Base-by-base conservation (phyloP, 192 early-diverging fungal species). In the Geosiphon pyriformis region DNA sequence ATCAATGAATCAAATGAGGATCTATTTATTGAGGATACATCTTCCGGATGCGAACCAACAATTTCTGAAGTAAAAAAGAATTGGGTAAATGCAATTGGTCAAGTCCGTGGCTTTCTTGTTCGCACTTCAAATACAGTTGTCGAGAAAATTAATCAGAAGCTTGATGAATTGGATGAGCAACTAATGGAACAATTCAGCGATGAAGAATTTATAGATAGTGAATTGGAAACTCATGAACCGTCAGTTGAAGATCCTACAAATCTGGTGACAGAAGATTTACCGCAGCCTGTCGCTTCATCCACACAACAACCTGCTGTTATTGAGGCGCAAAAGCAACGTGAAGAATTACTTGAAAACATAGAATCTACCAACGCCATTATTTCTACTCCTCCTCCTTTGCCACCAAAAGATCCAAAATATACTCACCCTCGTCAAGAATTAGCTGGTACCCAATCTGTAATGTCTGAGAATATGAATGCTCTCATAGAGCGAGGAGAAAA, bases 401-500 rank as follows among this genome's bases (percentile, higher is more conserved):
- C 20, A 1, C 25, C 53, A 27, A 29, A 20, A 55, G 53, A 20
- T 29, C 20, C 10, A 55, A 42, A 42, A 42, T 42, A 42, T 42
- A 6, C 6, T 10, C 6, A 42, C 6, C 37, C 37, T 15, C 10
- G 11, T 20, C 27, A 20, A 29, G 22, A 55, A 55, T 1, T 12
- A 29, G 11, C 12, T 22, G 12, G 18, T 12, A 55, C 53, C 12
- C 20, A 23, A 1, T 22, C 53, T 22, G 66, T 71, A 51, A 59
- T 75, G 49, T 56, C 61, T 30, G 67, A 75, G 17, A 75, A 69
- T 2, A 15, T 70, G 0, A 60, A 73, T 18, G 58, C 37, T 6
- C 64, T 91, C 52, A 83, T 83, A 65, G 89, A 91, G 61, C 81
- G 89, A 32, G 89, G 89, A 17, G 81, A 91, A 58, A 67, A 73